Conservation (phyloP, 106 monocot species). For the Dioscorea dumetorum region DNA sequence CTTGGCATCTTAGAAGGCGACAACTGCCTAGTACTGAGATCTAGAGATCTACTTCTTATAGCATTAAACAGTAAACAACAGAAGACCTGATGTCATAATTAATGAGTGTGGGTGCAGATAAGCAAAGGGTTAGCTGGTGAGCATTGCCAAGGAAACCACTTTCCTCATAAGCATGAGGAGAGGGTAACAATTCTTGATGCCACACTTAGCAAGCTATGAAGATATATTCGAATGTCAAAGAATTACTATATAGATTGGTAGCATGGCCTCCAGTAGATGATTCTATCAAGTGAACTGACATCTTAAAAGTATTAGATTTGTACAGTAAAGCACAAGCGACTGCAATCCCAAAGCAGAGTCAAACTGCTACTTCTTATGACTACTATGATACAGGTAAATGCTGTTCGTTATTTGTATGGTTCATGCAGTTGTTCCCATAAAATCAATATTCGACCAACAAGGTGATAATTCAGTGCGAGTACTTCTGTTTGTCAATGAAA, state of each 20-base stretch:
- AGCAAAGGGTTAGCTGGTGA: too few relatives aligned
- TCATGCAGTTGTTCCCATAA: background rate
- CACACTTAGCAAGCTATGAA: too few relatives aligned
- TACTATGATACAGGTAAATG: background rate
- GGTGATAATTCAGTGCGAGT: background rate
- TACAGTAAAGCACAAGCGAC: background rate
- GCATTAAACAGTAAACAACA: background rate
- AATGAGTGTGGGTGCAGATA: too few relatives aligned
- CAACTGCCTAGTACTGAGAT: background rate
- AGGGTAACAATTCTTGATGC: background rate
- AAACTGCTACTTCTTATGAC: background rate
- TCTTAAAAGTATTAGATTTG: too few relatives aligned
- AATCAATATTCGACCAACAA: background rate
- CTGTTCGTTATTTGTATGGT: background rate
- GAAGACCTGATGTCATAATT: background rate
- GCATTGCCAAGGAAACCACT: background rate
- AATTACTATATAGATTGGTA: too few relatives aligned
- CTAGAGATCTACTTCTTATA: background rate
- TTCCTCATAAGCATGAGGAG: background rate
- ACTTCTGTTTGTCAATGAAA: background rate
- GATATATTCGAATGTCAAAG: too few relatives aligned
- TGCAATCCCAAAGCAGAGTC: background rate
- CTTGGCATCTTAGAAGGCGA: background rate
- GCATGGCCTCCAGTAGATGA: too few relatives aligned
- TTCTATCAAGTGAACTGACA: too few relatives aligned